Base-by-base conservation (phyloP, 208 protist species). In the Trypanosoma cruzi region DNA sequence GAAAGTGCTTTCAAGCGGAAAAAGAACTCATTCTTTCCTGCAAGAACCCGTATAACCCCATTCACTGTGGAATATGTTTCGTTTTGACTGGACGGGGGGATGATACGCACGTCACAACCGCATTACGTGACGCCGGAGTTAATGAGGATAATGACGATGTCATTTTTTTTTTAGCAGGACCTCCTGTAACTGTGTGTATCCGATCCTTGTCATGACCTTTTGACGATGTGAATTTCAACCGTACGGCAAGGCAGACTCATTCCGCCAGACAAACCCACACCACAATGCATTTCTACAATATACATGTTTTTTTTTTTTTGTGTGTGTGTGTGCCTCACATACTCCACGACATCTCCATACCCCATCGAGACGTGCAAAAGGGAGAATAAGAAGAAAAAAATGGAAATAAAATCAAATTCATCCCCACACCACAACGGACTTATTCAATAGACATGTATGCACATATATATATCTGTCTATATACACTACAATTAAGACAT, bases 1-100 rank as follows among this genome's bases (percentile, higher is more conserved):
- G 77, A 74, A 22, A 86, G 71, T 28, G 68, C 37, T n/a, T 74
- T 64, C 18, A 65, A 26, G 7, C 68, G 24, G 37, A 84, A 87
- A 40, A 32, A 61, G 7, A 4, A 36, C 3, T 37, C 22, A 0
- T 52, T 52, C 24, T 69, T 58, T 31, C 37, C 53, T 49, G 37
- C 64, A 34, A 70, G 40, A 61, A 48, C 37, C 53, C 48, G 31
- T 28, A 69, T 40, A 56, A 66, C 46, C 4, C 40, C 40, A 28
- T 42, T 66, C 28, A 53, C n/a, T 24, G 6, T 20, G 14, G 59
- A 31, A n/a, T 53, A 14, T 48, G 57, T 42, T 42, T 48, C 26
- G 16, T 22, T 62, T 22, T 62, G 24, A 0, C 20, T 52, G 16
- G n/a, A n/a, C n/a, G 48, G 48, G 24, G 48, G 48, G 48, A 11